phyloP scores from a whole-genome alignment of 169 alveolate species.

The Plasmodium yoelii region DNA sequence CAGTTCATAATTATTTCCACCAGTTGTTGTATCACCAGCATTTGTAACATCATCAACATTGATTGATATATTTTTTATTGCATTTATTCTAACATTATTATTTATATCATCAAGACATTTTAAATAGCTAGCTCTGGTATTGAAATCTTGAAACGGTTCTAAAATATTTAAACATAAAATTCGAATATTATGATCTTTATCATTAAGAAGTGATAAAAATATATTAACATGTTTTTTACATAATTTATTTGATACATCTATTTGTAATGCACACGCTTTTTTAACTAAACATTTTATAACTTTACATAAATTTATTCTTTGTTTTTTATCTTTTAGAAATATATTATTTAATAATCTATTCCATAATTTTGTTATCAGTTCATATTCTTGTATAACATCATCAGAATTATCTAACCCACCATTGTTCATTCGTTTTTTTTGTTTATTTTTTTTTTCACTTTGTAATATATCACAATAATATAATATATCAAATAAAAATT shows the following conservation, averaged over 20 bases:
- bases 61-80: slow-evolving; percentile 54
- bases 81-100: slow-evolving; percentile 60
- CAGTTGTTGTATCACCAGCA: neutral
- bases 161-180: slow-evolving; percentile 60
- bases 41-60: slow-evolving; percentile 12
- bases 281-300: slow-evolving; percentile 69
- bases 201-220: slow-evolving; percentile 77
- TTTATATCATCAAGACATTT: slow-evolving; percentile 67
- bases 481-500: slow-evolving; percentile 65
- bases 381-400: slow-evolving; percentile 25
- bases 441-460: slow-evolving; percentile 19
- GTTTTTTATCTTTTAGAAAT: slow-evolving; percentile 78
- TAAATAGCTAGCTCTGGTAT: slow-evolving; percentile 38
- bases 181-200: slow-evolving; percentile 72
- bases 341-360: slow-evolving; percentile 74
- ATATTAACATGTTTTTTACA: slow-evolving; percentile 79
- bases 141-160: slow-evolving; percentile 77
- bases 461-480: slow-evolving; percentile 62
- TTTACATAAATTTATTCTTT: slow-evolving; percentile 73
- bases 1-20: slow-evolving; percentile 42
- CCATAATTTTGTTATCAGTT: slow-evolving; percentile 77
- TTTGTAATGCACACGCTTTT: slow-evolving; percentile 78
- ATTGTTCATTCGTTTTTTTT: neutral
- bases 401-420: neutral
- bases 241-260: slow-evolving; percentile 78